phyloP scores from a whole-genome alignment of 805 yeast species.

The Yamadazyma sp. region DNA sequence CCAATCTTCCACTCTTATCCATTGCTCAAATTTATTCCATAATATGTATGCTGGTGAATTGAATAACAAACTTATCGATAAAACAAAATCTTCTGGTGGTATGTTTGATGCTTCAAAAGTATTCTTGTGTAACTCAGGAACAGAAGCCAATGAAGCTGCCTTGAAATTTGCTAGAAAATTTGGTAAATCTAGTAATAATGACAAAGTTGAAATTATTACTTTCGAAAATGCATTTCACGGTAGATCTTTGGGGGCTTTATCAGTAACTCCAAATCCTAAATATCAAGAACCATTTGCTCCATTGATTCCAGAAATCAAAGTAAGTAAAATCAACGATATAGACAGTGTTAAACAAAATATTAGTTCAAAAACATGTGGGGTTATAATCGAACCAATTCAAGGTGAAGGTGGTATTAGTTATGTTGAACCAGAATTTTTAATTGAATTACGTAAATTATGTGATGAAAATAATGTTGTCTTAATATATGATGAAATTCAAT shows the following conservation, averaged over 20 bases:
- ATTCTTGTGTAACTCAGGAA: constrained; percentile 57
- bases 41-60: constrained; percentile 82
- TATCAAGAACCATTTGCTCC: constrained; percentile 92
- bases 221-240: constrained; percentile 93
- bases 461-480: constrained; percentile 66
- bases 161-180: constrained; percentile 70
- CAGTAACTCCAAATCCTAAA: constrained; percentile 90
- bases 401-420: constrained; percentile 95
- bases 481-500: constrained; percentile 94
- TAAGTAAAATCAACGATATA: constrained; percentile 61
- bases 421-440: constrained; percentile 60
- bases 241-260: constrained; percentile 87
- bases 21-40: constrained; percentile 81
- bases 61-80: constrained; percentile 64
- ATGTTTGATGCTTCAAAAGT: constrained; percentile 79
- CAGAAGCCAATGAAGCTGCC: constrained; percentile 60
- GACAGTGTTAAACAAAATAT: constrained; percentile 56
- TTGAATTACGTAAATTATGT: constrained; percentile 65
- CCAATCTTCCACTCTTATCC: constrained; percentile 73
- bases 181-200: constrained; percentile 53
- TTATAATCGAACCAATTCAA: constrained; percentile 94
- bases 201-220: constrained; percentile 76
- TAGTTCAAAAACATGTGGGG: constrained; percentile 71
- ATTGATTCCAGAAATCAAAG: constrained; percentile 81
- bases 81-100: constrained; percentile 71